phyloP scores from a whole-genome alignment of 2,329 filamentous ascomycete genomes.

The Capronia epimyces region DNA sequence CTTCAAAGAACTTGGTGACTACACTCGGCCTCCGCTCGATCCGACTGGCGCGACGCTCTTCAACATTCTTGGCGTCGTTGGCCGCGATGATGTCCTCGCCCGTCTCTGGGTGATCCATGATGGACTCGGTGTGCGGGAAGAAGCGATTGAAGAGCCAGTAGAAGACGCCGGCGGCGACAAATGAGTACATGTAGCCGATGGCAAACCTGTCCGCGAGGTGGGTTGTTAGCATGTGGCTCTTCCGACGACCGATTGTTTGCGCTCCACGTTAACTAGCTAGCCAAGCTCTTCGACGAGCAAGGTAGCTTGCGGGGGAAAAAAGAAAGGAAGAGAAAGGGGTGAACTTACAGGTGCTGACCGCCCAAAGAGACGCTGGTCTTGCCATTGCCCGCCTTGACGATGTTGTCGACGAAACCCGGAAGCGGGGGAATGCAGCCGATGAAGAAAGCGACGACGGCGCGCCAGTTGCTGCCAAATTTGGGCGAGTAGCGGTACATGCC shows the following conservation, averaged over 20 bases:
- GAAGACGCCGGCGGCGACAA: constrained; percentile 25
- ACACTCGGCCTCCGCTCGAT: constrained; percentile 18
- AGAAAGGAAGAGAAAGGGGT: background rate
- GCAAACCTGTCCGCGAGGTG: constrained; percentile 9
- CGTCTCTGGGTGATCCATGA: constrained; percentile 22
- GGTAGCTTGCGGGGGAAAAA: background rate
- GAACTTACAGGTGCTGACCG: constrained; percentile 20
- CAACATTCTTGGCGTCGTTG: constrained; percentile 22
- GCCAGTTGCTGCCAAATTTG: constrained; percentile 44
- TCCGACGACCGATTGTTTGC: too few relatives aligned
- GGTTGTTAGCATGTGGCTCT: constrained; percentile 7
- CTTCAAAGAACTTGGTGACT: constrained; percentile 18
- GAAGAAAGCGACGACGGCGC: constrained; percentile 22
- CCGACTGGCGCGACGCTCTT: constrained; percentile 18
- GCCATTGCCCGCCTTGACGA: constrained; percentile 18
- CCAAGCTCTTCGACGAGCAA: too few relatives aligned
- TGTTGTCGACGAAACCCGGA: constrained; percentile 41
- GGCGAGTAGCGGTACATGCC: constrained; percentile 26
- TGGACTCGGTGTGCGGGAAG: constrained; percentile 23
- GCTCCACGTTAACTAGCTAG: too few relatives aligned
- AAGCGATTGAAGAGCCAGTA: constrained; percentile 27
- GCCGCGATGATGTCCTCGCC: constrained; percentile 26
- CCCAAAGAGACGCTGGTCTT: constrained; percentile 22
- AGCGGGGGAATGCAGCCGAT: constrained; percentile 30
- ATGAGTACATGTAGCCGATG: constrained; percentile 26